These are phyloP conservation scores for Rhizoctonia solani DNA, from an alignment of 1,284 basidiomycete species.

Conservation along the genomic window DNA sequence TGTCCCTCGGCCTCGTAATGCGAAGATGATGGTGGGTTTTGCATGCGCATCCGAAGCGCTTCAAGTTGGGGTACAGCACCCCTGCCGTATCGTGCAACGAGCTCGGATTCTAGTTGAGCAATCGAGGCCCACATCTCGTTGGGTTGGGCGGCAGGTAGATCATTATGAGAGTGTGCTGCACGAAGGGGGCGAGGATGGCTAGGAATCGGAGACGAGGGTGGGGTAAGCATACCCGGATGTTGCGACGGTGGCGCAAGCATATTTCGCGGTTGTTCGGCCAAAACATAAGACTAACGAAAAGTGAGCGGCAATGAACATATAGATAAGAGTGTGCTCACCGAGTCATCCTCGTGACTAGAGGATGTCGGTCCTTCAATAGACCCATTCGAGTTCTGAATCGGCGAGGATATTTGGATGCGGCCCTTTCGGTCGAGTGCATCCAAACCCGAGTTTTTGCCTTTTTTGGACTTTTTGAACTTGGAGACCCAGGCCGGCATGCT, in stretches of 20 bases:
- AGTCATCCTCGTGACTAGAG: no score
- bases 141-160: not conserved
- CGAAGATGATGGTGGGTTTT: no score
- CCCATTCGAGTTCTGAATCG: no score
- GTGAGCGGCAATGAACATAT: no score
- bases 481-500: constrained; percentile 18
- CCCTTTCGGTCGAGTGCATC: no score
- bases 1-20: no score
- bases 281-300: no score
- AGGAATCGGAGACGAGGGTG: constrained; percentile 22
- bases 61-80: constrained; percentile 24
- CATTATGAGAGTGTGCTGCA: constrained; percentile 4
- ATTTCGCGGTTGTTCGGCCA: not conserved
- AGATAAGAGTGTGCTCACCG: no score
- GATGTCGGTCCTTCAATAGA: no score
- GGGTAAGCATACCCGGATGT: constrained; percentile 17
- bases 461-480: constrained; percentile 24
- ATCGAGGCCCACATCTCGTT: constrained; percentile 25
- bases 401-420: no score
- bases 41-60: constrained; percentile 3
- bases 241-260: constrained; percentile 8
- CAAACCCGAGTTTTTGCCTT: constrained; percentile 26
- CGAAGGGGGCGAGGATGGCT: constrained; percentile 13
- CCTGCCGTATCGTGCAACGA: constrained; percentile 26
- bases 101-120: constrained; percentile 28